phyloP scores from a whole-genome alignment of 768 basidiomycete genomes.

The Rhodocollybia butyracea region DNA sequence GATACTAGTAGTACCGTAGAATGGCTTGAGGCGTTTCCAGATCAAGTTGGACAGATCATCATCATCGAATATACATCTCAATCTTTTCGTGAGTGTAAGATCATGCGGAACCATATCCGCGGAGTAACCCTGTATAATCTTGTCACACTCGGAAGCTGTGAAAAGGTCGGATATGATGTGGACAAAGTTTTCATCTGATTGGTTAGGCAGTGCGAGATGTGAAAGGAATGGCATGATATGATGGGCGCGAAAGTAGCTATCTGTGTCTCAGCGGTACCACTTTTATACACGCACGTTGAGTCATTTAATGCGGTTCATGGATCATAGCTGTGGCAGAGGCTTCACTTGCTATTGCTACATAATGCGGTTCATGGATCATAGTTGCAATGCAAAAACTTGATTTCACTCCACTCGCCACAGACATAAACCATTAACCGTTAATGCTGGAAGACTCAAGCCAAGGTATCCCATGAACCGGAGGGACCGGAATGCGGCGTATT shows the following conservation, averaged over 20 bases:
- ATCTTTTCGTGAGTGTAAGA: neutral
- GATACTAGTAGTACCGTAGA: neutral
- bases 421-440: too few species aligned
- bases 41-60: neutral
- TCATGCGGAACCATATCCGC: neutral
- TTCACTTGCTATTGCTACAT: too few species aligned
- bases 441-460: too few species aligned
- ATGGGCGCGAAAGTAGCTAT: neutral
- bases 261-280: neutral
- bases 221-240: neutral
- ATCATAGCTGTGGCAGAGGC: too few species aligned
- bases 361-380: too few species aligned
- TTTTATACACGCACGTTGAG: too few species aligned
- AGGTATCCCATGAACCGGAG: too few species aligned
- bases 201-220: neutral
- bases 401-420: too few species aligned
- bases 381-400: too few species aligned
- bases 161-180: neutral
- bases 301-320: too few species aligned
- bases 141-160: neutral
- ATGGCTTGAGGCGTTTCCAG: neutral
- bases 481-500: too few species aligned
- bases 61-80: neutral
- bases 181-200: neutral
- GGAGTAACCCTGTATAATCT: neutral